Conservation (phyloP, 148 eudicot genomes). For the Vaccinium macrocarpon region DNA sequence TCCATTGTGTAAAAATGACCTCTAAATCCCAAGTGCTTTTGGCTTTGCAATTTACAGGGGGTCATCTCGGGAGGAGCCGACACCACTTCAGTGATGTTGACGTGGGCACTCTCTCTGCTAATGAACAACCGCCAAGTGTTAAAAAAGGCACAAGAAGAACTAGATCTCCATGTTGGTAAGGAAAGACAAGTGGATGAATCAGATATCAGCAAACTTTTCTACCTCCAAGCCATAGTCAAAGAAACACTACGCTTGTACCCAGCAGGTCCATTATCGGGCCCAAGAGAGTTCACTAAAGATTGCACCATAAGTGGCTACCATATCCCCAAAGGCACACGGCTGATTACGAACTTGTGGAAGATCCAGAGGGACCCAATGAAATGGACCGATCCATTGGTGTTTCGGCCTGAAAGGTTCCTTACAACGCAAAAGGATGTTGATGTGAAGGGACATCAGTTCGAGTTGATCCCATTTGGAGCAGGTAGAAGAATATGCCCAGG, state of each 20-base stretch:
- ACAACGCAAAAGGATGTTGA: constrained; percentile 27
- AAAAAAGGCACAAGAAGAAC: constrained; percentile 30
- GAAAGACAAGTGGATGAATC: constrained; percentile 23
- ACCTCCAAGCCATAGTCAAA: constrained; percentile 33
- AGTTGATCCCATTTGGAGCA: constrained; percentile 29
- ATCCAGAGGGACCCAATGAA: constrained; percentile 11
- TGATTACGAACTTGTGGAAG: constrained; percentile 17
- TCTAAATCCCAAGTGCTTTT: too few relatives aligned
- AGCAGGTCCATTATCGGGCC: constrained; percentile 18
- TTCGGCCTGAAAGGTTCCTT: constrained; percentile 36
- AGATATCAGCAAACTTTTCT: constrained; percentile 22
- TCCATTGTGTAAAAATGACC: too few relatives aligned
- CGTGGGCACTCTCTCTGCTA: constrained; percentile 33
- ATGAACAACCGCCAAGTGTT: constrained; percentile 23
- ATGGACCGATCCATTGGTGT: constrained; percentile 27
- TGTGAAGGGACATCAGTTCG: constrained; percentile 27
- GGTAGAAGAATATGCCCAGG: constrained; percentile 39
- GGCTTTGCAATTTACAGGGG: constrained; percentile 10
- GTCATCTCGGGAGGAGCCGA: constrained; percentile 30
- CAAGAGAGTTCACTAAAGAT: constrained; percentile 22
- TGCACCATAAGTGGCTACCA: constrained; percentile 25
- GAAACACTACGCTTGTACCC: constrained; percentile 40
- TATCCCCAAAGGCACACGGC: constrained; percentile 29
- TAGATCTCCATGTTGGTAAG: constrained; percentile 23
- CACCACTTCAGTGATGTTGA: constrained; percentile 24